Conservation (phyloP, 2,329 filamentous ascomycete species). For the Ophiostoma quercus region DNA sequence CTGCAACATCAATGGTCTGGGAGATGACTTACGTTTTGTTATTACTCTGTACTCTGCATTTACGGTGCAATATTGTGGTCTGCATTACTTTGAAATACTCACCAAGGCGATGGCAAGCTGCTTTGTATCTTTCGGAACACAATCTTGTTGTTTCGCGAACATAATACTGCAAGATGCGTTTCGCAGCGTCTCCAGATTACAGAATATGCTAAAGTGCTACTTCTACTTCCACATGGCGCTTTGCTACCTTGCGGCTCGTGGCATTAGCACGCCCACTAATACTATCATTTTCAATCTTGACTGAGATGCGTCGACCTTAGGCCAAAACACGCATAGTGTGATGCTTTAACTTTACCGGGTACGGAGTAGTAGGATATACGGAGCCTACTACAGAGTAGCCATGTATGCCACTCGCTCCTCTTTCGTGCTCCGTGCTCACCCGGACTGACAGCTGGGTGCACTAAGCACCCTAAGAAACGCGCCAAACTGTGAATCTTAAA, state of each 20-base stretch:
- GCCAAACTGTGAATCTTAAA: conserved; percentile 2
- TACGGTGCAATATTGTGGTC: neutral
- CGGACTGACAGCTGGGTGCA: conserved; percentile 7
- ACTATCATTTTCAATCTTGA: neutral
- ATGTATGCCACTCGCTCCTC: conserved; percentile 1
- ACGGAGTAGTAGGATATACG: conserved; percentile 10
- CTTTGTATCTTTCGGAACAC: neutral
- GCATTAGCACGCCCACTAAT: neutral
- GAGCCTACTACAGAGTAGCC: conserved; percentile 2
- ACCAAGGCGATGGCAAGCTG: neutral
- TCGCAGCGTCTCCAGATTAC: no score
- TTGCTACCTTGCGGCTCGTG: conserved; percentile 9
- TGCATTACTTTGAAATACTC: no score
- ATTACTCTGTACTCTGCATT: neutral
- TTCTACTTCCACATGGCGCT: neutral
- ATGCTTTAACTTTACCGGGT: conserved; percentile 8
- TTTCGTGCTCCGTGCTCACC: conserved; percentile 7
- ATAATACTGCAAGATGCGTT: neutral
- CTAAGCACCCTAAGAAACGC: conserved; percentile 2
- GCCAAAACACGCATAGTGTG: conserved; percentile 1
- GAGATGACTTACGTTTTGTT: neutral
- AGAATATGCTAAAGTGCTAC: neutral
- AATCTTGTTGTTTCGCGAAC: neutral
- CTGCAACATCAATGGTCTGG: neutral
- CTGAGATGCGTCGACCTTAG: neutral